These are phyloP conservation scores for Viridothelium virens DNA, from an alignment of 495 filamentous ascomycete genomes.

Conservation along the genomic window DNA sequence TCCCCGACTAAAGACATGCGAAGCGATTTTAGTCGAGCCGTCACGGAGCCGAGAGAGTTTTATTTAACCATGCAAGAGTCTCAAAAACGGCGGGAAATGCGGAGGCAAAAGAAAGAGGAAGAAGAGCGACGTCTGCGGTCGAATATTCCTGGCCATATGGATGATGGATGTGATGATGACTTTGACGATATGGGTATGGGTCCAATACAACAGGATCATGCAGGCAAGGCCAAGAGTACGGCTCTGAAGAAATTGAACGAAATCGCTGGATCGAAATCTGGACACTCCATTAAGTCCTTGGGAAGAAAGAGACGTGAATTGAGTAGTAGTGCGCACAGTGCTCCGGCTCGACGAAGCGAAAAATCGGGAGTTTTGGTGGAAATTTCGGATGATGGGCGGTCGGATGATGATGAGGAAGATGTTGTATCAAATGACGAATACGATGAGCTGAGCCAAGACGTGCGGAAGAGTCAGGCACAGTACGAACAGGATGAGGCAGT, in stretches of 20 bases:
- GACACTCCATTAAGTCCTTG: no score
- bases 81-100: conserved; percentile 29
- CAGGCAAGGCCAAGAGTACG: background rate
- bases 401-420: conserved; percentile 16
- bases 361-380: background rate
- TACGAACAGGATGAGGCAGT: conserved; percentile 12
- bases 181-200: background rate
- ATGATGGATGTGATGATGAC: conserved; percentile 12
- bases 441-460: conserved; percentile 26
- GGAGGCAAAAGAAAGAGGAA: conserved; percentile 18
- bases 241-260: background rate
- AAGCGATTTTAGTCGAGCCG: conserved; percentile 19
- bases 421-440: conserved; percentile 23
- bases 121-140: conserved; percentile 11
- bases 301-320: conserved; percentile 15
- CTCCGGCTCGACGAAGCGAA: conserved; percentile 12
- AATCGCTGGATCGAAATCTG: background rate
- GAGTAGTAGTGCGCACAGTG: conserved; percentile 8
- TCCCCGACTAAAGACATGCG: conserved; percentile 28
- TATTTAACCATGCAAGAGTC: conserved; percentile 36
- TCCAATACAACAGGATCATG: background rate
- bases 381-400: conserved; percentile 5
- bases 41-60: conserved; percentile 31
- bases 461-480: conserved; percentile 20
- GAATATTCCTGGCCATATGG: background rate